A percentile compares a stretch with the other conserved stretches of the same genome.
Evolutionary conservation across 257 asterid species (phyloP).

Genomic region (Solanum corneliomulleri): DNA sequence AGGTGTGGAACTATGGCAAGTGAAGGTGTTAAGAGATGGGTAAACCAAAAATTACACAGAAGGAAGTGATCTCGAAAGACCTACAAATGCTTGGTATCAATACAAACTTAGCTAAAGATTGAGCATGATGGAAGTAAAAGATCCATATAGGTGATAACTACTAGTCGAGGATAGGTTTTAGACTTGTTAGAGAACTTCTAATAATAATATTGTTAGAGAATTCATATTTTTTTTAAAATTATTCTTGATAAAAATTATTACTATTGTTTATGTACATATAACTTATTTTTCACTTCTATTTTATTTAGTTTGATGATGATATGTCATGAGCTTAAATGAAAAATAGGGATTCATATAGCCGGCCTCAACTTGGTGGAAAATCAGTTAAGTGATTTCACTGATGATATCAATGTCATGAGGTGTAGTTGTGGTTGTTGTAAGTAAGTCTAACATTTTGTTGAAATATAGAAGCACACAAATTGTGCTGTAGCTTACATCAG

Average conservation of each 20-base stretch:
- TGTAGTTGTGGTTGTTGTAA: neutral
- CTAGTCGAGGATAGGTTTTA: neutral
- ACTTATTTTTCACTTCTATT: neutral
- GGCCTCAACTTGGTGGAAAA: neutral
- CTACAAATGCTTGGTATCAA: neutral
- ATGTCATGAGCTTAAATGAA: neutral
- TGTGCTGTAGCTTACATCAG: neutral
- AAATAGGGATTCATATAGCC: neutral
- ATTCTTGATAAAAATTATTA: neutral
- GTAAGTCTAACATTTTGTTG: neutral
- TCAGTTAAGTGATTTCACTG: neutral
- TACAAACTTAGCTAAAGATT: neutral
- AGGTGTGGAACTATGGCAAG: neutral
- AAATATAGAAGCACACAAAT: neutral
- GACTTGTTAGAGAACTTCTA: neutral
- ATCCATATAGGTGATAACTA: neutral
- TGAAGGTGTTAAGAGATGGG: neutral
- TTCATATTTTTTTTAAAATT: too few relatives aligned
- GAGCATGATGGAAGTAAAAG: neutral
- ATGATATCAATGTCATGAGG: neutral
- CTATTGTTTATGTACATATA: neutral
- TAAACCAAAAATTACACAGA: neutral
- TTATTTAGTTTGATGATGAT: neutral
- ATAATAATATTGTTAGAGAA: neutral
- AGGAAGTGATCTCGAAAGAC: neutral